Evolutionary conservation across 2,329 filamentous ascomycete species (phyloP), one percentile per base, ranked within the genome.

Genomic region (Fusarium redolens): DNA sequence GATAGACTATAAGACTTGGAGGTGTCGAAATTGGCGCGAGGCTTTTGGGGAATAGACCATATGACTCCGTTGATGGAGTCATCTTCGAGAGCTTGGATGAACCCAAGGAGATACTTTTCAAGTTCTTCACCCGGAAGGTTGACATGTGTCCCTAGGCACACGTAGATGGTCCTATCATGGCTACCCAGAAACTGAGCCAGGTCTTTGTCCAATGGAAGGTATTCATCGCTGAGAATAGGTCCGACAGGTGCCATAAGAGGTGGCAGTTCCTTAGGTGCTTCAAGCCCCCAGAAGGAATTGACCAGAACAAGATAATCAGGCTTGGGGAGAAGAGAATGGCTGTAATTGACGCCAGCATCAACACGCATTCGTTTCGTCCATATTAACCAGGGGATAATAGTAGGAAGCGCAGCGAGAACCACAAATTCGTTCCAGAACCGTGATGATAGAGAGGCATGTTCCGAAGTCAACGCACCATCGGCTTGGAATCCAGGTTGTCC

Each of bases 261-360:
- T 3, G 84, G 84, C 5, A 85, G 63, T 61, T 85, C 83, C 28
- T 81, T 81, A 0, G 84, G 81, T 3, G 79, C 76, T 56, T 86
- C 84, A 12, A 86, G 75, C 0, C 83, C 84, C 62, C 81, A 83
- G 67, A 85, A 85, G 0, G 83, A 84, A 58, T 86, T 85, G 30
- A 85, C 80, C 9, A 85, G 75, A 4, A 83, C 69, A 7, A 86
- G 79, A 50, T 85, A 81, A 61, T 84, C 78, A 0, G 84, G 84
- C 52, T 85, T 85, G 6, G 75, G 63, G 1, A 74, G 61, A 1
- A 72, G 61, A 1, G 78, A 79, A 9, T 81, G 74, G 5, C 72
- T 60, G 25, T 82, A 78, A 11, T 72, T 59, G 10, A 85, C 81
- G 6, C 81, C 83, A 2, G 75, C 75, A 13, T 61, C 61, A n/a